phyloP scores from a whole-genome alignment of 2,329 filamentous ascomycete genomes.

The Ophiostoma montium region DNA sequence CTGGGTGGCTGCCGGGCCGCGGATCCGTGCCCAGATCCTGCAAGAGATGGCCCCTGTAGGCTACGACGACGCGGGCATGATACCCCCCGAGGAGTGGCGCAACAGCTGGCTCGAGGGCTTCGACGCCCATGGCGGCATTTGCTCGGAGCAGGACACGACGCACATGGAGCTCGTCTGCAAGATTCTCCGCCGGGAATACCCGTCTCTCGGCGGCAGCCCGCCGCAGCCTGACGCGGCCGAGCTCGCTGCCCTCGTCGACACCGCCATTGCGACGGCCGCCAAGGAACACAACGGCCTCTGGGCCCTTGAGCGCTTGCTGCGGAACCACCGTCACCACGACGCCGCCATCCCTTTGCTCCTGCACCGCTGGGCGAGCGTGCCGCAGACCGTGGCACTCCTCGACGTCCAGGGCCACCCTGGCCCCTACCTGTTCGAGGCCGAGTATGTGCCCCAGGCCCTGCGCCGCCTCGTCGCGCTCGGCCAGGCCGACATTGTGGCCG shows the following conservation, averaged over 20 bases:
- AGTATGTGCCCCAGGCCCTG: not conserved
- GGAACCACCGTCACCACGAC: not conserved
- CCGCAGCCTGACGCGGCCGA: too few relatives aligned
- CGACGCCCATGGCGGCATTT: not conserved
- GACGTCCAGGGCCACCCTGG: too few relatives aligned
- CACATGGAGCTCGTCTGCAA: not conserved
- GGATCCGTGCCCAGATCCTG: not conserved
- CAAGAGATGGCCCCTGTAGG: not conserved
- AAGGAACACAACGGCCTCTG: too few relatives aligned
- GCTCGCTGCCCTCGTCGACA: too few relatives aligned
- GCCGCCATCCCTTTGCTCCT: not conserved
- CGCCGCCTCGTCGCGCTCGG: not conserved
- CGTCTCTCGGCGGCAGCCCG: too few relatives aligned
- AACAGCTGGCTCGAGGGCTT: too few relatives aligned
- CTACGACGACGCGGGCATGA: too few relatives aligned
- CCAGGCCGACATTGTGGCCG: not conserved
- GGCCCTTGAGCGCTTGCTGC: too few relatives aligned
- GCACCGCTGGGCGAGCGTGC: not conserved
- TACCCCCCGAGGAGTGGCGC: too few relatives aligned
- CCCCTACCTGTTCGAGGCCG: not conserved
- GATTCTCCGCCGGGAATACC: not conserved
- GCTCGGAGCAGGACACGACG: slow-evolving; percentile 5
- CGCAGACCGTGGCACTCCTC: too few relatives aligned
- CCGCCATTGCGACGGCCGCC: too few relatives aligned
- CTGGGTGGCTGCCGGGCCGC: too few relatives aligned